Evolutionary conservation across 148 eudicot species (phyloP).

Genomic region (Polygonum maritimum): DNA sequence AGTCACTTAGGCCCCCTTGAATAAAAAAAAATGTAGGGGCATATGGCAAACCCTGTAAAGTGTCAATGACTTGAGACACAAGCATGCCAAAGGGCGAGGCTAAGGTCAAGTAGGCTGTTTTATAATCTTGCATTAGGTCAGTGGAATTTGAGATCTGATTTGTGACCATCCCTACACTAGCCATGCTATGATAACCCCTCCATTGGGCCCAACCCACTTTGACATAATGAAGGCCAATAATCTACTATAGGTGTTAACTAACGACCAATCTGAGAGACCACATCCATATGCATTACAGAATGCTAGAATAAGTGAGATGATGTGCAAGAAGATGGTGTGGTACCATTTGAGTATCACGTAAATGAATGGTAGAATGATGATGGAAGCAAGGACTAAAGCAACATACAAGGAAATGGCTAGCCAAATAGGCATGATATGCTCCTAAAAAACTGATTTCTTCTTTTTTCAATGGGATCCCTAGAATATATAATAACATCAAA

Average conservation of each 20-base stretch:
- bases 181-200: constrained; percentile 68
- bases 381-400: too few species aligned
- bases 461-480: too few species aligned
- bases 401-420: too few species aligned
- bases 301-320: too few species aligned
- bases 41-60: constrained; percentile 63
- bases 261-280: constrained; percentile 84
- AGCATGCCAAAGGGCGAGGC: constrained; percentile 74
- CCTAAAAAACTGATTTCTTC: too few species aligned
- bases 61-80: constrained; percentile 54
- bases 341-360: too few species aligned
- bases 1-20: constrained; percentile 41
- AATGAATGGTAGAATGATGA: too few species aligned
- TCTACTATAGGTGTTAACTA: constrained; percentile 79
- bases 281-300: constrained; percentile 84
- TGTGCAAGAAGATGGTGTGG: too few species aligned
- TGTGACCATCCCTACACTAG: constrained; percentile 81
- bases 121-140: constrained; percentile 70
- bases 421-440: too few species aligned
- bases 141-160: constrained; percentile 67
- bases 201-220: constrained; percentile 69
- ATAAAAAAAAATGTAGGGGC: constrained; percentile 69
- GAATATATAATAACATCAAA: too few species aligned
- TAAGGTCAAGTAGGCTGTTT: constrained; percentile 67
- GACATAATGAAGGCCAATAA: constrained; percentile 62